Conservation (phyloP, 1,139 yeast genomes). For the Blastobotrys raffinosifermentans region DNA sequence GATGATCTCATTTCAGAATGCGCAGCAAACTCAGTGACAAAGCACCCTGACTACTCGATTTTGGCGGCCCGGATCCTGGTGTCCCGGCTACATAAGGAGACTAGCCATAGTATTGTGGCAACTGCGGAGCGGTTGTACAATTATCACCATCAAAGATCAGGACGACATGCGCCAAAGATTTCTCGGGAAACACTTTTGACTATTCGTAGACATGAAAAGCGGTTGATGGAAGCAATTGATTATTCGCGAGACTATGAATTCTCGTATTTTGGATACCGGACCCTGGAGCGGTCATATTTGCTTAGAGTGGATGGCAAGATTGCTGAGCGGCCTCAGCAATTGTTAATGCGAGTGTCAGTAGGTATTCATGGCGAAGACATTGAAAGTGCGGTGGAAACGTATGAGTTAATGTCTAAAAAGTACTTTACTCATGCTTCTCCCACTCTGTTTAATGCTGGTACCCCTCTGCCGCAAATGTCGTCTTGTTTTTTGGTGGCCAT, state of each 20-base stretch:
- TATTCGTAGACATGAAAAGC: conserved; percentile 48
- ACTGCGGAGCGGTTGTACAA: conserved; percentile 60
- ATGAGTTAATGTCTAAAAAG: conserved; percentile 67
- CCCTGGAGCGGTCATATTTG: conserved; percentile 66
- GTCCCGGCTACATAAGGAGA: conserved; percentile 69
- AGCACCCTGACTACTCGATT: conserved; percentile 82
- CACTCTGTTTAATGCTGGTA: conserved; percentile 75
- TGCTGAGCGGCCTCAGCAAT: conserved; percentile 76
- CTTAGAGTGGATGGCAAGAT: conserved; percentile 52
- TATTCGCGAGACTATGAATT: conserved; percentile 61
- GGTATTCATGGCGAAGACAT: conserved; percentile 71
- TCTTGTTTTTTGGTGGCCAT: conserved; percentile 76
- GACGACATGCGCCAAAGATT: conserved; percentile 60
- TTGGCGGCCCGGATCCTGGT: conserved; percentile 83
- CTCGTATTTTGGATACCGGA: conserved; percentile 70
- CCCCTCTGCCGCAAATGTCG: conserved; percentile 67
- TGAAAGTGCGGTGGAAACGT: conserved; percentile 57
- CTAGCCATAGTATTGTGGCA: conserved; percentile 65
- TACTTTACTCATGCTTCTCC: conserved; percentile 80
- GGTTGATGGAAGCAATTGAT: conserved; percentile 57
- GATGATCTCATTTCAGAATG: conserved; percentile 82
- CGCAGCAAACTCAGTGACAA: conserved; percentile 81
- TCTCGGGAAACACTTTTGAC: conserved; percentile 52
- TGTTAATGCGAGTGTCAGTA: conserved; percentile 72
- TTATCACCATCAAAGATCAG: conserved; percentile 58